Conservation (phyloP, 2,329 filamentous ascomycete genomes). For the Fusarium secorum region DNA sequence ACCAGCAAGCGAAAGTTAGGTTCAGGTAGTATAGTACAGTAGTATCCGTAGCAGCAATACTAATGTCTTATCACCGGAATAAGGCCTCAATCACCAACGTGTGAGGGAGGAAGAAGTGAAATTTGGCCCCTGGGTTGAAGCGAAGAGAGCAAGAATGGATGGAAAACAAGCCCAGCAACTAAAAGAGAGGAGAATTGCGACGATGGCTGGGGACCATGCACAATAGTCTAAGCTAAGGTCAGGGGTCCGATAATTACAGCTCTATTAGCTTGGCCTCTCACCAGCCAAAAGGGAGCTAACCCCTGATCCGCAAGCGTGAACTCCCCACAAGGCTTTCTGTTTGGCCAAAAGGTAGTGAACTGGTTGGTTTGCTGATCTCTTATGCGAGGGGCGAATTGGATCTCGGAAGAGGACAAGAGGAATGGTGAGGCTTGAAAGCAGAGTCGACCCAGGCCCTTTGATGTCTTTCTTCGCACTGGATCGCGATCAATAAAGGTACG, state of each 20-base stretch:
- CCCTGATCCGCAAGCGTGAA: slow-evolving; percentile 25
- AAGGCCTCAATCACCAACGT: slow-evolving; percentile 22
- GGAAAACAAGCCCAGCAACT: slow-evolving; percentile 9
- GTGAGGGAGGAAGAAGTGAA: slow-evolving; percentile 21
- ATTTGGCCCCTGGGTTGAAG: slow-evolving; percentile 24
- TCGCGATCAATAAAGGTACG: background rate
- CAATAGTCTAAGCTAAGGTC: slow-evolving; percentile 23
- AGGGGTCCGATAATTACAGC: slow-evolving; percentile 26
- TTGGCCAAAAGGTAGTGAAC: background rate
- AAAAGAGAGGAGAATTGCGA: slow-evolving; percentile 25
- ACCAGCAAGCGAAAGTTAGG: slow-evolving; percentile 7
- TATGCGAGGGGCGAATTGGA: slow-evolving; percentile 5
- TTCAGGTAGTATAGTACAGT: slow-evolving; percentile 8
- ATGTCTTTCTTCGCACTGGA: slow-evolving; percentile 5
- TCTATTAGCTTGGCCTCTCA: background rate
- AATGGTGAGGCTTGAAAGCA: slow-evolving; percentile 20
- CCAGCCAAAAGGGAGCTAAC: slow-evolving; percentile 9
- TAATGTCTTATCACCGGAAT: slow-evolving; percentile 32
- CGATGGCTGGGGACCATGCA: slow-evolving; percentile 35
- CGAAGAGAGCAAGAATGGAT: slow-evolving; percentile 26
- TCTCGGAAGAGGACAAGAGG: background rate
- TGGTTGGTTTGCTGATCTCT: slow-evolving; percentile 7
- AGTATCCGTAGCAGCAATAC: slow-evolving; percentile 1
- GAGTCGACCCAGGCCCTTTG: slow-evolving; percentile 1
- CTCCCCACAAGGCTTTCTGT: slow-evolving; percentile 22